A percentile compares a stretch with the other conserved stretches of the same genome.
Evolutionary conservation across 169 alveolate genomes (phyloP).

Genomic region (Sarcocystis neurona): DNA sequence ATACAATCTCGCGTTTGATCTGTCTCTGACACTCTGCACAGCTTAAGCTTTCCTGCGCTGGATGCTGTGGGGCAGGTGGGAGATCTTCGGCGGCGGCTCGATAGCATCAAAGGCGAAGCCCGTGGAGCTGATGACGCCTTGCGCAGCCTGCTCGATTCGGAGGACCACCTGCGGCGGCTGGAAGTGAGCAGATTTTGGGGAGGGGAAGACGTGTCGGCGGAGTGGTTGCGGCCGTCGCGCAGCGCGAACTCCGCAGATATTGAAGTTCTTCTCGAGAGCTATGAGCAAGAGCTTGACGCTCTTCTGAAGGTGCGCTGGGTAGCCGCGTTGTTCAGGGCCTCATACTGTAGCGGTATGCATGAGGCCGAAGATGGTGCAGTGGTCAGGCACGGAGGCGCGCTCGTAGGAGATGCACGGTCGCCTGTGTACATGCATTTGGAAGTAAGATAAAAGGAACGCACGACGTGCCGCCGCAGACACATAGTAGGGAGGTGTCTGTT

Average conservation of each 20-base stretch:
- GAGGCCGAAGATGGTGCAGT: no score
- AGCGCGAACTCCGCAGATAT: conserved; percentile 74
- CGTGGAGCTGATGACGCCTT: conserved; percentile 76
- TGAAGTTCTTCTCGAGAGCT: conserved; percentile 78
- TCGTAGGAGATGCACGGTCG: neutral
- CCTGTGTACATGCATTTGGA: no score
- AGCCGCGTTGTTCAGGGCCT: no score
- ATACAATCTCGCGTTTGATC: no score
- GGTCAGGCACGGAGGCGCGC: neutral
- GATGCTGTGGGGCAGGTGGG: no score
- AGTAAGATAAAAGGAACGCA: no score
- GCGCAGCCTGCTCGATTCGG: conserved; percentile 72
- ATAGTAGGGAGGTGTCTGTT: no score
- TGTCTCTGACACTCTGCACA: no score
- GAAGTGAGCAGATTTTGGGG: conserved; percentile 76
- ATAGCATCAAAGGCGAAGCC: conserved; percentile 69
- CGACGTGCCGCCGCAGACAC: no score
- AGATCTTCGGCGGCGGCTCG: conserved; percentile 70
- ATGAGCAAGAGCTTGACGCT: conserved; percentile 81
- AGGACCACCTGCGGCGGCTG: conserved; percentile 73
- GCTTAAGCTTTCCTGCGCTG: no score
- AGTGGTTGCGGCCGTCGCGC: conserved; percentile 74
- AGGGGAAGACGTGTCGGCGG: conserved; percentile 69
- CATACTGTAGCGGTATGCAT: no score
- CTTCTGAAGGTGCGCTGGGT: conserved; percentile 65